Evolutionary conservation across 495 filamentous ascomycete genomes (phyloP).

Genomic region (Penicillium daleae): DNA sequence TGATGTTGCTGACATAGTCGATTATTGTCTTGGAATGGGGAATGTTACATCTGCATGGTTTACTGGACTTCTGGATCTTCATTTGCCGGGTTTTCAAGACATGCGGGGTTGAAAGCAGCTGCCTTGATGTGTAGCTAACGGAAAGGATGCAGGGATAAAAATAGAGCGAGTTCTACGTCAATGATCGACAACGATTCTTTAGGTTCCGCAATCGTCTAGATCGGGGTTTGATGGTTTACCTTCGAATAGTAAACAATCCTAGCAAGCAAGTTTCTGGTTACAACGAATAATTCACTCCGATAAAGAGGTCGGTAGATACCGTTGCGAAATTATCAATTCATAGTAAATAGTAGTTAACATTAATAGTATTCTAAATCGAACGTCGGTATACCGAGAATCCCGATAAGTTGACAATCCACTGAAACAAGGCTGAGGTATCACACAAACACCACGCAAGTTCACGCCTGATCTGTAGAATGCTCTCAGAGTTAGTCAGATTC

Average conservation of each 20-base stretch:
- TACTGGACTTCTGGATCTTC: background rate
- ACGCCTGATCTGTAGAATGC: background rate
- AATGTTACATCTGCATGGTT: conserved; percentile 3
- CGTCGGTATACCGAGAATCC: background rate
- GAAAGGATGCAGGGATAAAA: background rate
- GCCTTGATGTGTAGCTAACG: background rate
- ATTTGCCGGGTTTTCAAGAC: background rate
- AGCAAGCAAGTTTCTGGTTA: too few relatives aligned
- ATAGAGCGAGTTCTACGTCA: background rate
- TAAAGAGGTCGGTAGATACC: background rate
- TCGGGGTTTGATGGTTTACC: background rate
- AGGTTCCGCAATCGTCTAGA: background rate
- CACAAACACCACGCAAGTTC: background rate
- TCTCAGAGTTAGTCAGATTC: background rate
- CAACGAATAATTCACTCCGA: background rate
- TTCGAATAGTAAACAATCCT: background rate
- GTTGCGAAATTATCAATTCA: background rate
- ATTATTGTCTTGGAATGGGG: background rate
- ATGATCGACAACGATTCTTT: background rate
- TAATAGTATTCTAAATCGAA: background rate
- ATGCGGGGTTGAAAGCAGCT: background rate
- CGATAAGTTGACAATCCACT: background rate
- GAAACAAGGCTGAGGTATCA: background rate
- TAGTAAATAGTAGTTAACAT: background rate
- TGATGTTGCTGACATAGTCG: background rate